These are phyloP conservation scores for Mortierella sp. DNA, from an alignment of 371 early-diverging fungal species.

Conservation along the genomic window DNA sequence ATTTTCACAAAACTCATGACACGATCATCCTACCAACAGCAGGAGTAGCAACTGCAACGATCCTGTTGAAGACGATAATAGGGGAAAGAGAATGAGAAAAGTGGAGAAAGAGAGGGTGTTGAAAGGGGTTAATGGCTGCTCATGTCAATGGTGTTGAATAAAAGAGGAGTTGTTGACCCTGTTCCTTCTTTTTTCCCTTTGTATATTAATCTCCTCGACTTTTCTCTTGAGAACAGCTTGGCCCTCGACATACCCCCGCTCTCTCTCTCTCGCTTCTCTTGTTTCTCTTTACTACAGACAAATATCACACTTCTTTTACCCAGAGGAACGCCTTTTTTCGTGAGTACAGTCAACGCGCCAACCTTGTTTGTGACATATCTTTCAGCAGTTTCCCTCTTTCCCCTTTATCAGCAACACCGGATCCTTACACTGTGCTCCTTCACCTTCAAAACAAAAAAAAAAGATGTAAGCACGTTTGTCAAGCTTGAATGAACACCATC, in stretches of 20 bases:
- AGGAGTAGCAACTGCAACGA: neutral
- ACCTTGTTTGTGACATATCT: neutral
- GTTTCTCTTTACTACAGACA: neutral
- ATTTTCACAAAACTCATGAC: neutral
- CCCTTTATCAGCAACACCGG: neutral
- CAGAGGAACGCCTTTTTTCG: neutral
- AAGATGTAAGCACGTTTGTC: neutral
- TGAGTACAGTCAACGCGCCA: neutral
- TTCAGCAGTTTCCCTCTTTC: neutral
- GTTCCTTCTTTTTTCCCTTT: neutral
- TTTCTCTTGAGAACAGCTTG: neutral
- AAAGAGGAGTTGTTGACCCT: neutral
- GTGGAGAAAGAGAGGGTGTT: neutral
- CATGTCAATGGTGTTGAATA: neutral
- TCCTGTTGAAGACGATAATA: neutral
- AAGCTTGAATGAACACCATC: neutral
- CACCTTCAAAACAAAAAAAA: neutral
- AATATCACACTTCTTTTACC: neutral
- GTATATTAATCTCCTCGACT: neutral
- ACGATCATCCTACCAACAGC: neutral
- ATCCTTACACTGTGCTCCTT: neutral
- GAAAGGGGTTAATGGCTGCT: neutral
- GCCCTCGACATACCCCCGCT: neutral
- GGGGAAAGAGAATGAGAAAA: neutral
- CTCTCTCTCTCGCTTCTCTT: neutral